Evolutionary conservation across 192 early-diverging fungal species (phyloP), one percentile per base, ranked within the genome.

Genomic region (Entophlyctis luteolus): DNA sequence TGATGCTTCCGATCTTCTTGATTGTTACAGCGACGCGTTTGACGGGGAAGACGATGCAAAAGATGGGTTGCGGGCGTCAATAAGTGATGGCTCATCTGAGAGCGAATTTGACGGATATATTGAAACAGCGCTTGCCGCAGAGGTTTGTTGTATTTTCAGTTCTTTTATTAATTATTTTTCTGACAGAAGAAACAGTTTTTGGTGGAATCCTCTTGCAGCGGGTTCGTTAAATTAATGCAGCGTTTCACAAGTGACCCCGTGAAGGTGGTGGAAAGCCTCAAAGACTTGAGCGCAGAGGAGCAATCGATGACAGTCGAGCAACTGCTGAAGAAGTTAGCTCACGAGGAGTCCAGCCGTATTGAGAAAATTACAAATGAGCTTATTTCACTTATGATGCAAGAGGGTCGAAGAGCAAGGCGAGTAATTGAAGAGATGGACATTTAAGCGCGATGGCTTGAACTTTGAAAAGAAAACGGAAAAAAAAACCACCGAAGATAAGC

Each of bases 21-120:
- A 56, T 33, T 56, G 55, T 56, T 56, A 56, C 31, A 56, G 55
- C 36, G 55, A 56, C 10, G 31, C 55, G 8, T 31, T 31, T 33
- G 39, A 34, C 27, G 33, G 36, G 8, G 33, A 33, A 33, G 29
- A 34, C 10, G 8, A 16, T 28, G 18, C 49, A 52, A 52, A 52
- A 6, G 6, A 52, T 6, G 18, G 12, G n/a, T n/a, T n/a, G n/a
- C n/a, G n/a, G n/a, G n/a, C n/a, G n/a, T n/a, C n/a, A n/a, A n/a
- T n/a, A n/a, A n/a, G n/a, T n/a, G n/a, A n/a, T n/a, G n/a, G n/a
- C n/a, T n/a, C n/a, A n/a, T n/a, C n/a, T n/a, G n/a, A n/a, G n/a
- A n/a, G n/a, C n/a, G n/a, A n/a, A n/a, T n/a, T n/a, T n/a, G n/a
- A n/a, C n/a, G n/a, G n/a, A n/a, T 23, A 52, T 52, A 18, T 28